phyloP scores from a whole-genome alignment of 2,329 filamentous ascomycete genomes.

The Exophiala phaeomuriformis region DNA sequence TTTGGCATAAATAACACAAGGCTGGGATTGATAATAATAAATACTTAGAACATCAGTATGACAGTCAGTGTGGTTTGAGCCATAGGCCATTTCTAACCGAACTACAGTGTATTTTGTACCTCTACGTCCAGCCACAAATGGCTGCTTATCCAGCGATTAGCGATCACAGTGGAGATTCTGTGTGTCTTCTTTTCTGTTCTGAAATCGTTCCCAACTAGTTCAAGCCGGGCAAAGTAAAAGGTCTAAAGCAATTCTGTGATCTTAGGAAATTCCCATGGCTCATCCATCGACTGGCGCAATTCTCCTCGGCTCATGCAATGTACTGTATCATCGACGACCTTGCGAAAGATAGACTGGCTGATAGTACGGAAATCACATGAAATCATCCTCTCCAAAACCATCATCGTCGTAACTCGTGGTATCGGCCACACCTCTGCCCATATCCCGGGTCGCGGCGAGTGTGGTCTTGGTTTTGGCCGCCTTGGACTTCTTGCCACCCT shows the following conservation, averaged over 20 bases:
- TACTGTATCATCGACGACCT: not conserved
- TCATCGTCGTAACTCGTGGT: constrained; percentile 66
- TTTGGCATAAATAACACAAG: not conserved
- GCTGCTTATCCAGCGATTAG: no score
- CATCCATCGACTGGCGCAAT: constrained; percentile 2
- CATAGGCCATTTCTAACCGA: no score
- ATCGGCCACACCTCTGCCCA: constrained; percentile 54
- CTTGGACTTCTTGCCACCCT: constrained; percentile 94
- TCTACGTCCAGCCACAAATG: no score
- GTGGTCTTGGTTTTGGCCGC: constrained; percentile 90
- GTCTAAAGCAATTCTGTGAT: no score
- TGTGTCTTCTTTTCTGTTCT: no score
- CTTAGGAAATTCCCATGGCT: not conserved
- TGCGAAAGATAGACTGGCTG: constrained; percentile 5
- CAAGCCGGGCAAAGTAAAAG: no score
- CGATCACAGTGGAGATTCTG: no score
- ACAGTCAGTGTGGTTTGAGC: no score
- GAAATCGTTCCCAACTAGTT: no score
- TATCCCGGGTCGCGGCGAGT: constrained; percentile 56
- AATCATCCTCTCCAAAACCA: constrained; percentile 59
- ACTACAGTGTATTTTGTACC: no score
- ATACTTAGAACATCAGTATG: no score
- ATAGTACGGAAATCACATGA: constrained; percentile 36
- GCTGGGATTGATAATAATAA: not conserved
- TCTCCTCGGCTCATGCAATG: constrained; percentile 6